A percentile compares a stretch with the other conserved stretches of the same genome.
Conservation (phyloP, 192 early-diverging fungal species). For the Backusella liffmaniae region DNA sequence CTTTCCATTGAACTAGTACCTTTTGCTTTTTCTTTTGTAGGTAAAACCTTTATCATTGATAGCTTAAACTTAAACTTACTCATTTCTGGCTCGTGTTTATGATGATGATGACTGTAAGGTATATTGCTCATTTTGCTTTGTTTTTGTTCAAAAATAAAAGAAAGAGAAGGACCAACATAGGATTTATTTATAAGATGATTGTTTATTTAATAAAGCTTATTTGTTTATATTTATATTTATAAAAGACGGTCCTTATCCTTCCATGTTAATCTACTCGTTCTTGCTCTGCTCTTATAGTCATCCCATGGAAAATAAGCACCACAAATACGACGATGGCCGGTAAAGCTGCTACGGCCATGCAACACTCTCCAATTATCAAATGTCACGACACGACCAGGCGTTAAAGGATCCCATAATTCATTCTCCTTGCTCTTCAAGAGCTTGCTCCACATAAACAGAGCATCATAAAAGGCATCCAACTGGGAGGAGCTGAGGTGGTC, state of each 20-base stretch:
- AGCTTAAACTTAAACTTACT: background rate
- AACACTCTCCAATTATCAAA: conserved; percentile 85
- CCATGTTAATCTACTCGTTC: conserved; percentile 17
- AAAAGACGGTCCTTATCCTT: conserved; percentile 30
- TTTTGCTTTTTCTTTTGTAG: background rate
- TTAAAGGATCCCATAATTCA: conserved; percentile 65
- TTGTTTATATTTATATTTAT: conserved; percentile 13
- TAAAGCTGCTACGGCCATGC: conserved; percentile 74
- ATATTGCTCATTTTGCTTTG: background rate
- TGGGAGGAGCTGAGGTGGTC: conserved; percentile 40
- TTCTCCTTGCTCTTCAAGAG: conserved; percentile 53
- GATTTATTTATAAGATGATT: background rate
- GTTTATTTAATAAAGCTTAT: background rate
- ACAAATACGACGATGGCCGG: conserved; percentile 65
- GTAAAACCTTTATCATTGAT: background rate
- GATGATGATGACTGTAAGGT: background rate
- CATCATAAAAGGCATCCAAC: conserved; percentile 66
- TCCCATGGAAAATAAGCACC: conserved; percentile 77
- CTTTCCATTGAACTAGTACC: background rate
- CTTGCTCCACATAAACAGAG: conserved; percentile 65
- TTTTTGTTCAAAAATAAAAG: background rate
- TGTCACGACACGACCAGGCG: conserved; percentile 68
- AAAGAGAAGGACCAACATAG: background rate
- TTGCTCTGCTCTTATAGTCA: conserved; percentile 61
- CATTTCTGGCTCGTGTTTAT: background rate